Evolutionary conservation across 768 basidiomycete species (phyloP).

Genomic region (Termitomyces sp.): DNA sequence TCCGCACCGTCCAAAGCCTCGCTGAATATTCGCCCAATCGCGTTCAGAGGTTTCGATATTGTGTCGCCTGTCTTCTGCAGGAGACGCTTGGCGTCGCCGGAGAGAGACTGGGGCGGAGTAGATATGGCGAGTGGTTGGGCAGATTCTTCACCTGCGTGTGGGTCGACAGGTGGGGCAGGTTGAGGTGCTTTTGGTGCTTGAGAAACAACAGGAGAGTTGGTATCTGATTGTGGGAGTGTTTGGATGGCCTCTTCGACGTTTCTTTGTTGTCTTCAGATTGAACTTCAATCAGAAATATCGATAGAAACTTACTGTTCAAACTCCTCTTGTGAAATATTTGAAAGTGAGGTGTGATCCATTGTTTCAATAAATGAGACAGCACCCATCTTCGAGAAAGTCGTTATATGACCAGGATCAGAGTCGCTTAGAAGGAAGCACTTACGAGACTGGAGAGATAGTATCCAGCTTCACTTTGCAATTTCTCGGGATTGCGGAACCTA

Average conservation of each 20-base stretch:
- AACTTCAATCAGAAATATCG: neutral
- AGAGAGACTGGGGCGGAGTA: conserved; percentile 44
- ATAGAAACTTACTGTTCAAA: conserved; percentile 64
- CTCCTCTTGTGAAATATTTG: conserved; percentile 90
- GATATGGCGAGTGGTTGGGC: conserved; percentile 72
- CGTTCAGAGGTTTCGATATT: conserved; percentile 86
- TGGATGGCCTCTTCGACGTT: conserved; percentile 52
- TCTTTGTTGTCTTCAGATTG: conserved; percentile 19
- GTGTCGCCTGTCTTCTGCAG: conserved; percentile 89
- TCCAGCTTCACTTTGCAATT: conserved; percentile 91
- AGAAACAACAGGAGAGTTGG: conserved; percentile 28
- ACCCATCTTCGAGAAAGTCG: conserved; percentile 59
- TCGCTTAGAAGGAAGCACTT: conserved; percentile 19
- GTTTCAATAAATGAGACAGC: conserved; percentile 97
- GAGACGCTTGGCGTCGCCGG: conserved; percentile 74
- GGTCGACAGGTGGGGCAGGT: conserved; percentile 21
- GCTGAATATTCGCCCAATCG: conserved; percentile 83
- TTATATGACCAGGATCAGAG: neutral
- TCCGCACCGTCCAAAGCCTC: conserved; percentile 75
- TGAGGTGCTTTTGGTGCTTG: conserved; percentile 20
- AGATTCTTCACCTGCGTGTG: conserved; percentile 84
- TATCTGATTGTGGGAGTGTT: conserved; percentile 39
- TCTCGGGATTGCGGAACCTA: conserved; percentile 85
- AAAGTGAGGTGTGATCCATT: conserved; percentile 93
- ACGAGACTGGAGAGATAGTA: conserved; percentile 97